These are phyloP conservation scores for Botryotinia globosa DNA, from an alignment of 2,329 filamentous ascomycete species.

Conservation along the genomic window DNA sequence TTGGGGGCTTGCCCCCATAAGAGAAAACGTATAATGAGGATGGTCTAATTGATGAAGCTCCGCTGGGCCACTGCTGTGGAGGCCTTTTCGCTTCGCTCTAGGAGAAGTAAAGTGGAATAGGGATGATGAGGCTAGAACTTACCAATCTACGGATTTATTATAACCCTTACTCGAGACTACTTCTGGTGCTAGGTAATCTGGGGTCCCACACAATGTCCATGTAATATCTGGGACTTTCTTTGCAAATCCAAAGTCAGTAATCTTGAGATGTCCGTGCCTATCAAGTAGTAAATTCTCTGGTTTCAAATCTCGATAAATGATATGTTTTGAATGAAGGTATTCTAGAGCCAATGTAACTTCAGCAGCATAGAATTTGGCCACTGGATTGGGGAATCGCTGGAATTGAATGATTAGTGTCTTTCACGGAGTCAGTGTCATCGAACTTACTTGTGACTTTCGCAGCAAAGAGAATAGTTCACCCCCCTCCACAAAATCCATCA, in stretches of 20 bases:
- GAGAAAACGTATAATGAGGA: background rate
- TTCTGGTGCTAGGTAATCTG: constrained; percentile 95
- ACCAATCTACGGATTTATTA: constrained; percentile 98
- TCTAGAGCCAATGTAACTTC: constrained; percentile 95
- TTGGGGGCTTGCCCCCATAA: constrained; percentile 10
- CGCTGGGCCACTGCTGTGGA: background rate
- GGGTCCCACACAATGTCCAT: constrained; percentile 96
- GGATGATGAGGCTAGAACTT: constrained; percentile 43
- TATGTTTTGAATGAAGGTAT: constrained; percentile 90
- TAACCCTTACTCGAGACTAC: constrained; percentile 99
- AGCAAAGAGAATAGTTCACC: constrained; percentile 95
- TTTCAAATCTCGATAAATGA: constrained; percentile 97
- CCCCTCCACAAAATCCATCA: constrained; percentile 99
- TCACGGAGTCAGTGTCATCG: background rate
- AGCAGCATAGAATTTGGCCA: constrained; percentile 98
- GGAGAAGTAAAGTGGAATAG: background rate
- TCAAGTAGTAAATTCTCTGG: constrained; percentile 91
- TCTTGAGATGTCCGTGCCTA: constrained; percentile 91
- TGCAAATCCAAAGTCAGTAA: constrained; percentile 97
- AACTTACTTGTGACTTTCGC: constrained; percentile 77
- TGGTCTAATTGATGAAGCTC: constrained; percentile 16
- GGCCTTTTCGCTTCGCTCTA: background rate
- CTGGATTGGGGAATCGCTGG: constrained; percentile 95
- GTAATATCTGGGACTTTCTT: constrained; percentile 99
- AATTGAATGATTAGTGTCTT: constrained; percentile 19